Evolutionary conservation across 805 yeast species (phyloP).

Genomic region (Hanseniaspora clermontiae): DNA sequence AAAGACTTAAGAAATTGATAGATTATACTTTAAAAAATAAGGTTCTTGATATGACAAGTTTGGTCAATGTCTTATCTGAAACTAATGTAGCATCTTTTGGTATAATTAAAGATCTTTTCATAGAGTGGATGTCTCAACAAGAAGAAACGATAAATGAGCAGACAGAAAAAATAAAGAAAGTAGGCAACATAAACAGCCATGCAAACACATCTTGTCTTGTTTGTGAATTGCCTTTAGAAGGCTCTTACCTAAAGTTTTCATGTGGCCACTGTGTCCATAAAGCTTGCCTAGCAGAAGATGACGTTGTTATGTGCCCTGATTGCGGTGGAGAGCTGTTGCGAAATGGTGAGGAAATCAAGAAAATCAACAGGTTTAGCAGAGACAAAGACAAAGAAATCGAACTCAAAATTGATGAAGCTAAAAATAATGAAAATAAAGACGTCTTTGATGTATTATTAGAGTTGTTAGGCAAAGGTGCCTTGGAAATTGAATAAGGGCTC

Average conservation of each 20-base stretch:
- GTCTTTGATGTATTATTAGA: slow-evolving; percentile 49
- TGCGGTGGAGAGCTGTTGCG: slow-evolving; percentile 66
- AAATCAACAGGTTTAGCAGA: slow-evolving; percentile 50
- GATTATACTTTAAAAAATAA: slow-evolving; percentile 39
- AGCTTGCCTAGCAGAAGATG: slow-evolving; percentile 51
- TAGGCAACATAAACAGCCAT: slow-evolving; percentile 38
- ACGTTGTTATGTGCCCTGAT: slow-evolving; percentile 45
- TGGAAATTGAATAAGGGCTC: slow-evolving; percentile 34
- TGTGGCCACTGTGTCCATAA: slow-evolving; percentile 83
- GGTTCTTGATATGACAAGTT: slow-evolving; percentile 59
- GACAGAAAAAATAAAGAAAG: slow-evolving; percentile 52
- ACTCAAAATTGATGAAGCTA: slow-evolving; percentile 38
- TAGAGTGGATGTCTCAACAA: slow-evolving; percentile 47
- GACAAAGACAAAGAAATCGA: slow-evolving; percentile 48
- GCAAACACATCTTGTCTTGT: slow-evolving; percentile 53
- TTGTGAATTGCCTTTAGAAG: slow-evolving; percentile 53
- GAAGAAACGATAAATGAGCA: slow-evolving; percentile 58
- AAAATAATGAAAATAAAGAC: slow-evolving; percentile 18
- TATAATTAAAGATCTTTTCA: slow-evolving; percentile 52
- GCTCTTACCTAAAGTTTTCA: slow-evolving; percentile 71
- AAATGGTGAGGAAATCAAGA: slow-evolving; percentile 41
- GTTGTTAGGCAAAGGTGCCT: slow-evolving; percentile 77
- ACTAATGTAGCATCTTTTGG: slow-evolving; percentile 60
- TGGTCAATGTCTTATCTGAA: slow-evolving; percentile 54
- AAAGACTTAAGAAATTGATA: slow-evolving; percentile 23